Percentiles rank a stretch among this genome's conserved stretches.
Conservation (phyloP, 2,329 filamentous ascomycete genomes). For the Aspergillus tanneri region DNA sequence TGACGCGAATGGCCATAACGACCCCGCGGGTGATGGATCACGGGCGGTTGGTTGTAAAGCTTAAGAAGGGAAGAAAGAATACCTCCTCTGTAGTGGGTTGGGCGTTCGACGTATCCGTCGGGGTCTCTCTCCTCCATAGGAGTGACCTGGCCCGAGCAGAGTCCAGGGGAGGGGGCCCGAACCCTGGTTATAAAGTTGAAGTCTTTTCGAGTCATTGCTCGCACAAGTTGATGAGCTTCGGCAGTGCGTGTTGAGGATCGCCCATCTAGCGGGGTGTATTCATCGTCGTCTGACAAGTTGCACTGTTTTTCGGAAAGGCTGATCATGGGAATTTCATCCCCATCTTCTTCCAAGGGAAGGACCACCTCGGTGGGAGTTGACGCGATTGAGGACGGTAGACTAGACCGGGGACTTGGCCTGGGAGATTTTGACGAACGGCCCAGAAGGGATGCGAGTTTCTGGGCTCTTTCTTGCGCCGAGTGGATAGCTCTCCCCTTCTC, state of each 20-base stretch:
- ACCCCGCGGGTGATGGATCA: conserved; percentile 28
- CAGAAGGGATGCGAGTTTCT: conserved; percentile 36
- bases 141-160: conserved; percentile 37
- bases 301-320: conserved; percentile 34
- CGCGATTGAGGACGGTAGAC: conserved; percentile 30
- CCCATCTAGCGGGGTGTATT: conserved; percentile 26
- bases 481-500: conserved; percentile 38
- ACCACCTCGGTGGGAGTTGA: conserved; percentile 31
- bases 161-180: conserved; percentile 31
- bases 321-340: conserved; percentile 39
- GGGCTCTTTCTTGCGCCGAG: conserved; percentile 36
- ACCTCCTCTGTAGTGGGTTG: conserved; percentile 68
- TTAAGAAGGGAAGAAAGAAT: conserved; percentile 71
- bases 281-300: conserved; percentile 34
- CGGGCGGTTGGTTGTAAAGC: conserved; percentile 59
- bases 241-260: conserved; percentile 28
- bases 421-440: conserved; percentile 32
- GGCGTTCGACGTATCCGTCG: conserved; percentile 65
- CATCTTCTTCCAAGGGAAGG: conserved; percentile 30
- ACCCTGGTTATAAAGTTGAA: conserved; percentile 34
- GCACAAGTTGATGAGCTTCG: conserved; percentile 36
- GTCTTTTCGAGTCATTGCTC: conserved; percentile 39
- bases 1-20: conserved; percentile 32
- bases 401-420: conserved; percentile 28
- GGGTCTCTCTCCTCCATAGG: conserved; percentile 46